Base-by-base conservation (phyloP, 176 grass and related monocot species). In the Aegilops bicornis region DNA sequence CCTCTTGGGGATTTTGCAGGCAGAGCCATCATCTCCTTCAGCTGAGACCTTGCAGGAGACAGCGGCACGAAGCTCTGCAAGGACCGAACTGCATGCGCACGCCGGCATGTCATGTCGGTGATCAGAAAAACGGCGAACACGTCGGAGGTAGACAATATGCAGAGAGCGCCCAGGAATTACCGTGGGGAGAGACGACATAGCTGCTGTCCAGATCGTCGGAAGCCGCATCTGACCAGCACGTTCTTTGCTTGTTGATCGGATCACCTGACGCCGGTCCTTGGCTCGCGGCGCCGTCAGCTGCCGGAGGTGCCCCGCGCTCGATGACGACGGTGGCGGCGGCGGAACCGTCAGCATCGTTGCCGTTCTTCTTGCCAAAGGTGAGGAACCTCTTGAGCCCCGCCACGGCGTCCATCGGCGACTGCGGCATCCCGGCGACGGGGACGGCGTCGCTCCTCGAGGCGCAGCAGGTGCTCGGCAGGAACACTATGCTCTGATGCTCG, bases 321-420 rank as follows among this genome's bases (percentile, higher is more conserved):
- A 54, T 73, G 64, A 70, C 60, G 9, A 58, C 61, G 71, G 45
- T 13, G 37, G 11, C 43, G 43, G 43, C 43, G 12, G 12, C 43
- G 3, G 1, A 22, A 17, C 48, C 48, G 5, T 52, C 48, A 6
- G 48, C 15, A 17, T 5, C 15, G 48, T 52, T 97, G 54, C 56
- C 22, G 40, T 42, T 93, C 78, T 83, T 97, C 84, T 85, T 93
- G 16, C 92, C 89, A 8, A 97, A 95, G 67, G 62, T 93, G 40
- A 97, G 81, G 3, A 95, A 86, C 79, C 79, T 79, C 79, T 80
- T 97, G 70, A 97, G 79, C 67, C 95, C 90, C 12, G 78, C 79
- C 19, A 93, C 75, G 4, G 86, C 83, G 56, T 95, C 88, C 91
- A 62, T 87, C 35, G 86, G 86, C 8, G 92, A 66, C 80, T 94